These are phyloP conservation scores for Obelidium mucronatum DNA, from an alignment of 192 early-diverging fungal species.

Conservation along the genomic window DNA sequence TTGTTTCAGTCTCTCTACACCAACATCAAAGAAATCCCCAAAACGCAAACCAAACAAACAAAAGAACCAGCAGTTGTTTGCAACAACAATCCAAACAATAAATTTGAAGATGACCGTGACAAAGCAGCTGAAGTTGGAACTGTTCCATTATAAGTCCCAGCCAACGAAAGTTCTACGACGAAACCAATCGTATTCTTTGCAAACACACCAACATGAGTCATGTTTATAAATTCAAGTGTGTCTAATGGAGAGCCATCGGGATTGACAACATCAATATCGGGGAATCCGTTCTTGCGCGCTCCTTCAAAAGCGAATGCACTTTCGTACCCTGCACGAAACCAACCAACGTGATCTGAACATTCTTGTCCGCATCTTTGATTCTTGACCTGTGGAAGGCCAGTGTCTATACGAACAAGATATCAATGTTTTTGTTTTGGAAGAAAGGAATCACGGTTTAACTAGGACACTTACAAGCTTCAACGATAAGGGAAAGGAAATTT, in stretches of 20 bases:
- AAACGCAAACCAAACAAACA: too few relatives aligned
- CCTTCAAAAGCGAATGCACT: neutral
- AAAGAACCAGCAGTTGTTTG: too few relatives aligned
- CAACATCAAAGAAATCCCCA: too few relatives aligned
- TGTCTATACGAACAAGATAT: too few relatives aligned
- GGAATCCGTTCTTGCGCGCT: neutral
- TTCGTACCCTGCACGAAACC: neutral
- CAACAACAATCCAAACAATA: too few relatives aligned
- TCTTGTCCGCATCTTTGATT: neutral
- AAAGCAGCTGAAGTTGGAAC: too few relatives aligned
- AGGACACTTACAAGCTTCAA: neutral
- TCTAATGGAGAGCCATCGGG: constrained; percentile 33
- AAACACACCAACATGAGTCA: constrained; percentile 33
- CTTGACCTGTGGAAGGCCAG: neutral
- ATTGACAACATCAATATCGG: constrained; percentile 31
- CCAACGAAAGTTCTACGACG: constrained; percentile 34
- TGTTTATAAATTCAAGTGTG: constrained; percentile 26
- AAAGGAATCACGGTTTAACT: too few relatives aligned
- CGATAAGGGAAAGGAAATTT: neutral
- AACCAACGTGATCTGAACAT: neutral
- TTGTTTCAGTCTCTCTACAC: too few relatives aligned
- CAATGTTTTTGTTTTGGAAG: too few relatives aligned
- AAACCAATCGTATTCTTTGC: constrained; percentile 36
- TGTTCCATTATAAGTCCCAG: too few relatives aligned
- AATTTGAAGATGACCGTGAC: too few relatives aligned